A percentile compares a stretch with the other conserved stretches of the same genome.
phyloP scores from a whole-genome alignment of 176 grass and related monocot genomes.

The Tuctoria greenei region DNA sequence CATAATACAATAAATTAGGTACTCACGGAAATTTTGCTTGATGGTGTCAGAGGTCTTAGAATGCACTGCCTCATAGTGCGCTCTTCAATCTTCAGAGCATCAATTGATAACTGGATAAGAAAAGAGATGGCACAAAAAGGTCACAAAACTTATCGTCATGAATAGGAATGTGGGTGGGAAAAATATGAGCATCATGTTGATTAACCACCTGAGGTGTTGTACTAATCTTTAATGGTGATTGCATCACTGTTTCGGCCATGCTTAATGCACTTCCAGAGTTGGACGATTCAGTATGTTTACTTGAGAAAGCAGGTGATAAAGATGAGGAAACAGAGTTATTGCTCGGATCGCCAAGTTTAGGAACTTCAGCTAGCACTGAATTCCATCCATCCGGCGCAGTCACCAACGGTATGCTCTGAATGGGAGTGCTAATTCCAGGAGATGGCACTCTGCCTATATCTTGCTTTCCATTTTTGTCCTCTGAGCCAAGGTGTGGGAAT shows the following conservation, averaged over 20 bases:
- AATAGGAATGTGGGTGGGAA: background rate
- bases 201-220: slow-evolving; percentile 56
- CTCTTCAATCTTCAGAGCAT: slow-evolving; percentile 75
- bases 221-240: slow-evolving; percentile 47
- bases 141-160: background rate
- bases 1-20: slow-evolving; percentile 7
- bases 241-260: slow-evolving; percentile 78
- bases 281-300: slow-evolving; percentile 25
- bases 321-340: slow-evolving; percentile 36
- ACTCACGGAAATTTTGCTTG: slow-evolving; percentile 64
- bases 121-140: background rate
- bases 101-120: slow-evolving; percentile 48
- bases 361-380: slow-evolving; percentile 72
- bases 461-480: slow-evolving; percentile 53
- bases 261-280: slow-evolving; percentile 45
- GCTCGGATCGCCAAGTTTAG: slow-evolving; percentile 36
- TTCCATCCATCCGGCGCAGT: slow-evolving; percentile 42
- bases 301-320: slow-evolving; percentile 24
- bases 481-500: slow-evolving; percentile 66
- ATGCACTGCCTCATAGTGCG: slow-evolving; percentile 55
- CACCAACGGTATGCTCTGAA: slow-evolving; percentile 59
- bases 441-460: slow-evolving; percentile 53
- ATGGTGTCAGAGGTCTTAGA: slow-evolving; percentile 64
- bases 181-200: slow-evolving; percentile 17
- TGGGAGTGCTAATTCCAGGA: slow-evolving; percentile 60